A percentile compares a stretch with the other conserved stretches of the same genome.
These are phyloP conservation scores for Anthracocystis walkeri DNA, from an alignment of 1,284 basidiomycete species.

Conservation along the genomic window DNA sequence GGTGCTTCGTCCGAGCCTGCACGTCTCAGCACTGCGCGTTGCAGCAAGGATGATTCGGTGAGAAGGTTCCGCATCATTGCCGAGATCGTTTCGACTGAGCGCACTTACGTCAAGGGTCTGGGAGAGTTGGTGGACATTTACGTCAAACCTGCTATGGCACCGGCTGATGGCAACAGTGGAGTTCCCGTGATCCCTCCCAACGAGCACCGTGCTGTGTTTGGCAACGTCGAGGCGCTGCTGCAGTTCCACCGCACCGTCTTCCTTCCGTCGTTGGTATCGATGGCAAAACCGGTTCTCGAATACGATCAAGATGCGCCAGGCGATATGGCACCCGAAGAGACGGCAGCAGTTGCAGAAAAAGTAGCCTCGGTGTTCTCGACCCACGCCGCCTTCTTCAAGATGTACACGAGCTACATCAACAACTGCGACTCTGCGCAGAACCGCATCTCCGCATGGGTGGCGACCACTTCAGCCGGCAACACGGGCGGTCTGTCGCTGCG, in stretches of 20 bases:
- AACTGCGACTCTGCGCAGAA: slow-evolving; percentile 61
- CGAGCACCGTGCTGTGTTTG: slow-evolving; percentile 92
- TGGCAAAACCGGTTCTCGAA: slow-evolving; percentile 64
- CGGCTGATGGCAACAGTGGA: slow-evolving; percentile 71
- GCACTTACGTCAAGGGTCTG: slow-evolving; percentile 91
- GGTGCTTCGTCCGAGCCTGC: slow-evolving; percentile 14
- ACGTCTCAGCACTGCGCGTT: slow-evolving; percentile 29
- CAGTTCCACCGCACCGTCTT: slow-evolving; percentile 93
- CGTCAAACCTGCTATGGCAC: slow-evolving; percentile 83
- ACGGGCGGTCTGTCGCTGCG: slow-evolving; percentile 47
- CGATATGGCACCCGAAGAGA: slow-evolving; percentile 80
- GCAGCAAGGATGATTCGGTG: slow-evolving; percentile 65
- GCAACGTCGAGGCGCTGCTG: slow-evolving; percentile 88
- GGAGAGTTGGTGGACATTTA: slow-evolving; percentile 95
- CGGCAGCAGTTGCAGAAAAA: slow-evolving; percentile 80
- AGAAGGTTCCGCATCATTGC: slow-evolving; percentile 66
- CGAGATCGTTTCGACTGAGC: slow-evolving; percentile 81
- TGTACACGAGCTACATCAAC: slow-evolving; percentile 68
- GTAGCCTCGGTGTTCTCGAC: slow-evolving; percentile 84
- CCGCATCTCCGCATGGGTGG: slow-evolving; percentile 45
- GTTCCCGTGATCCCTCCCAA: slow-evolving; percentile 85
- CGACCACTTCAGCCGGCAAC: slow-evolving; percentile 26
- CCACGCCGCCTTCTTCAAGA: slow-evolving; percentile 66
- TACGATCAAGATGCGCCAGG: slow-evolving; percentile 68
- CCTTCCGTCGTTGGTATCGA: slow-evolving; percentile 85